Conservation (phyloP, 179 eudicot species). For the Silene coronaria region DNA sequence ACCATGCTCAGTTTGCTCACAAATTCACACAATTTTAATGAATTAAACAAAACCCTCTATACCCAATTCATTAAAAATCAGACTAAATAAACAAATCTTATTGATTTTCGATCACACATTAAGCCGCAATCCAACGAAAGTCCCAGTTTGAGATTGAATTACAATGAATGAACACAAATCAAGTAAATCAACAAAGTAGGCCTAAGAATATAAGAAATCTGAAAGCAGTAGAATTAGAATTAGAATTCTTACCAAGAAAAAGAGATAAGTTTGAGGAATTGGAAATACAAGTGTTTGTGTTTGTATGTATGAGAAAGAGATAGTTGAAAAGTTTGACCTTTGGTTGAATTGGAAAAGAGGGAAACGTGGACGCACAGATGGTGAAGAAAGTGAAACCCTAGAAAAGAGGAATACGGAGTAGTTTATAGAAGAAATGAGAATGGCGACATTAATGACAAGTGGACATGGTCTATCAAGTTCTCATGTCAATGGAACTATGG, state of each 20-base stretch:
- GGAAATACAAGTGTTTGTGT: not conserved
- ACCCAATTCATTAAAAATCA: slow-evolving; percentile 15
- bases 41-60: not conserved
- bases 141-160: not conserved
- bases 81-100: not conserved
- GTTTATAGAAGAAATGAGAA: not conserved
- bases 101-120: not conserved
- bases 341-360: not conserved
- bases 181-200: not conserved
- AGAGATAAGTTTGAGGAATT: not conserved
- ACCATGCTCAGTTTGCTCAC: not conserved
- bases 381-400: not conserved
- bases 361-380: slow-evolving; percentile 2
- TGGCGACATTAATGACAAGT: not conserved
- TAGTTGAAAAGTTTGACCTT: not conserved
- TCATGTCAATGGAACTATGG: not conserved
- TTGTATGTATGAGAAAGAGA: not conserved
- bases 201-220: not conserved
- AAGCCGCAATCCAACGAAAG: not conserved
- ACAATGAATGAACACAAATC: not conserved
- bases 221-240: not conserved
- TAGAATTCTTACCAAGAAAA: not conserved
- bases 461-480: not conserved
- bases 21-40: not conserved
- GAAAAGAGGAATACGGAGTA: not conserved